phyloP scores from a whole-genome alignment of 2,329 filamentous ascomycete species.

The Curvularia verruculosa region DNA sequence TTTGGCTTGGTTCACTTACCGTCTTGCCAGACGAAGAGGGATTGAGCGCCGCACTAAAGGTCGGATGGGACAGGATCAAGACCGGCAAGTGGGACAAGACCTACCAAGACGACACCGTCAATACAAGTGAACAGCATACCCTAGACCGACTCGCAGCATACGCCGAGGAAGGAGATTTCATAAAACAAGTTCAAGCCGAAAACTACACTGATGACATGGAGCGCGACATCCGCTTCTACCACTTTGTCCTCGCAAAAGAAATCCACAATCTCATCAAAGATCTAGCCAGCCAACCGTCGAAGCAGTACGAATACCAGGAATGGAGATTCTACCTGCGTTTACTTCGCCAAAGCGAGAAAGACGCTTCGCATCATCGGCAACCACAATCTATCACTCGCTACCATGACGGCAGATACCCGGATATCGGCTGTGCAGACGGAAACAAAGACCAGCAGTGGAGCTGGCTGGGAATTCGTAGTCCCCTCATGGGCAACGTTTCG shows the following conservation, averaged over 20 bases:
- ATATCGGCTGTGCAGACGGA: slow-evolving; percentile 42
- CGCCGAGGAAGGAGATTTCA: slow-evolving; percentile 52
- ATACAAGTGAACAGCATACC: slow-evolving; percentile 20
- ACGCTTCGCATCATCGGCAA: slow-evolving; percentile 46
- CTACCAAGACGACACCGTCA: slow-evolving; percentile 9
- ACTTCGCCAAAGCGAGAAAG: slow-evolving; percentile 50
- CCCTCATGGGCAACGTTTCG: slow-evolving; percentile 70
- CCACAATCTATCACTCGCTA: slow-evolving; percentile 32
- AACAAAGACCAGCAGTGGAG: slow-evolving; percentile 68
- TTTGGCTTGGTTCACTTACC: slow-evolving; percentile 62
- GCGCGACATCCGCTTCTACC: slow-evolving; percentile 60
- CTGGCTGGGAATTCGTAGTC: slow-evolving; percentile 73
- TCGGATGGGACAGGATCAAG: slow-evolving; percentile 33
- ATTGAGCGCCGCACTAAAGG: slow-evolving; percentile 43
- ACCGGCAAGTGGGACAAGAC: slow-evolving; percentile 29
- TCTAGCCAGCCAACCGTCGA: slow-evolving; percentile 46
- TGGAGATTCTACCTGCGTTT: slow-evolving; percentile 49
- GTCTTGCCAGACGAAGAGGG: slow-evolving; percentile 59
- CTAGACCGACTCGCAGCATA: slow-evolving; percentile 47
- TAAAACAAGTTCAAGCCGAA: slow-evolving; percentile 50
- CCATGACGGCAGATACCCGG: slow-evolving; percentile 27
- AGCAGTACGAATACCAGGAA: slow-evolving; percentile 49
- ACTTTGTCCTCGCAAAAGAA: slow-evolving; percentile 56
- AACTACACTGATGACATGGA: slow-evolving; percentile 52
- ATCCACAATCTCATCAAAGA: slow-evolving; percentile 53